phyloP scores from a whole-genome alignment of 2,329 filamentous ascomycete species.

The Pestalotiopsis sp. region DNA sequence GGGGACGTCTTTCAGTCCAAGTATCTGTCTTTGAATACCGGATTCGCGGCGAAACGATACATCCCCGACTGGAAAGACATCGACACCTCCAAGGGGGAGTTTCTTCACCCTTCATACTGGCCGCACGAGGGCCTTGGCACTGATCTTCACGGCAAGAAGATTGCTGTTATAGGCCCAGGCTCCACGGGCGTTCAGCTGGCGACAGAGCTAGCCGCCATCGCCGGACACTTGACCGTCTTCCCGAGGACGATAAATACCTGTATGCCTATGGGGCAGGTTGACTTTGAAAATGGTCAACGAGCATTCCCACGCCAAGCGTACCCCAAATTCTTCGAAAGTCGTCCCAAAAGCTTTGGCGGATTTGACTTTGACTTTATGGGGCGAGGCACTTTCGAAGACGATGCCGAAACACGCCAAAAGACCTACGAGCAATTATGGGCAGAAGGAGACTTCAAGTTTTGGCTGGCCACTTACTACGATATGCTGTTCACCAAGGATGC shows the following conservation, averaged over 20 bases:
- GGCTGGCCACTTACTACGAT: conserved; percentile 56
- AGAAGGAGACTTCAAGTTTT: conserved; percentile 53
- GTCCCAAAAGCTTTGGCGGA: conserved; percentile 56
- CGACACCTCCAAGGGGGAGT: conserved; percentile 25
- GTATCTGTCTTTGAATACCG: conserved; percentile 31
- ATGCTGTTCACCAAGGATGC: conserved; percentile 43
- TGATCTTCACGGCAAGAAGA: conserved; percentile 34
- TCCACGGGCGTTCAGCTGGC: conserved; percentile 33
- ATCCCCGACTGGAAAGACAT: conserved; percentile 41
- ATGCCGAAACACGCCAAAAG: conserved; percentile 34
- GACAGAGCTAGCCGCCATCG: conserved; percentile 25
- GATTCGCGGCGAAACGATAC: conserved; percentile 32
- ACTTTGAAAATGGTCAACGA: conserved; percentile 26
- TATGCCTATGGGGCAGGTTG: conserved; percentile 30
- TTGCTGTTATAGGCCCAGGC: conserved; percentile 32
- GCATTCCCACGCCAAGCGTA: conserved; percentile 44
- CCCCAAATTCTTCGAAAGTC: conserved; percentile 50
- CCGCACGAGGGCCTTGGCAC: conserved; percentile 24
- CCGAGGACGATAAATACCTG: conserved; percentile 28
- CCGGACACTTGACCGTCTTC: conserved; percentile 23
- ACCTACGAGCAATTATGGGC: conserved; percentile 38
- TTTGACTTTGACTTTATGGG: conserved; percentile 58
- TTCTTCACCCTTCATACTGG: conserved; percentile 29
- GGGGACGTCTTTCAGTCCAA: conserved; percentile 23
- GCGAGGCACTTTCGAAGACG: conserved; percentile 55